A percentile compares a stretch with the other conserved stretches of the same genome.
Evolutionary conservation across 176 grass and related monocot species (phyloP).

Genomic region (Raddia distichophylla): DNA sequence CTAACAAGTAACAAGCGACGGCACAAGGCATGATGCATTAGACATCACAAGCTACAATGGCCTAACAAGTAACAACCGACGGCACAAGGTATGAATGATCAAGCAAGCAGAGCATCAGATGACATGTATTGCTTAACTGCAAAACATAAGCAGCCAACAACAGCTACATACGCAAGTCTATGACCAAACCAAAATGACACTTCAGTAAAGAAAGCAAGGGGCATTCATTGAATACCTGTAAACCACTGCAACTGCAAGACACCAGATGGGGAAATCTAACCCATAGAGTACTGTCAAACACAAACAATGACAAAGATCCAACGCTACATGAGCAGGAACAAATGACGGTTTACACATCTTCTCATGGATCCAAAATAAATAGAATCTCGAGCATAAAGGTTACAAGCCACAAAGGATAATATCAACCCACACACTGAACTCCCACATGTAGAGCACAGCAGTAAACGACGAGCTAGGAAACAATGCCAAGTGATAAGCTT

Average conservation of each 20-base stretch:
- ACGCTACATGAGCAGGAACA: conserved; percentile 8
- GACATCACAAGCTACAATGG: too few species aligned
- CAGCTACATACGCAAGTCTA: background rate
- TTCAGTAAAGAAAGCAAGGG: background rate
- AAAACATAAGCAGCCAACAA: background rate
- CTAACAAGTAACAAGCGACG: too few species aligned
- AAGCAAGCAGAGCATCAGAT: background rate
- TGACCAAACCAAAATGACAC: background rate
- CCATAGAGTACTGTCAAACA: background rate
- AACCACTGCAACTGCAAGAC: background rate
- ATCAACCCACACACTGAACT: background rate
- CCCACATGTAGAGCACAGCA: background rate
- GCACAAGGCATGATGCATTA: too few species aligned
- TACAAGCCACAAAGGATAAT: conserved; percentile 17
- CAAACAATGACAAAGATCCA: background rate
- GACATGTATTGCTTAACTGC: background rate
- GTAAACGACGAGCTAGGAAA: background rate
- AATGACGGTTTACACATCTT: conserved; percentile 26
- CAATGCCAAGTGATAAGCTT: background rate
- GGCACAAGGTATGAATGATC: too few species aligned
- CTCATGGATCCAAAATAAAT: conserved; percentile 10
- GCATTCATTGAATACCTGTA: background rate
- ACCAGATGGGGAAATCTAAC: background rate
- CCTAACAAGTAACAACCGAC: too few species aligned
- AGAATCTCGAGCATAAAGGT: conserved; percentile 4